A percentile compares a stretch with the other conserved stretches of the same genome.
phyloP scores from a whole-genome alignment of 306 rosid species.

The Rosa persica region DNA sequence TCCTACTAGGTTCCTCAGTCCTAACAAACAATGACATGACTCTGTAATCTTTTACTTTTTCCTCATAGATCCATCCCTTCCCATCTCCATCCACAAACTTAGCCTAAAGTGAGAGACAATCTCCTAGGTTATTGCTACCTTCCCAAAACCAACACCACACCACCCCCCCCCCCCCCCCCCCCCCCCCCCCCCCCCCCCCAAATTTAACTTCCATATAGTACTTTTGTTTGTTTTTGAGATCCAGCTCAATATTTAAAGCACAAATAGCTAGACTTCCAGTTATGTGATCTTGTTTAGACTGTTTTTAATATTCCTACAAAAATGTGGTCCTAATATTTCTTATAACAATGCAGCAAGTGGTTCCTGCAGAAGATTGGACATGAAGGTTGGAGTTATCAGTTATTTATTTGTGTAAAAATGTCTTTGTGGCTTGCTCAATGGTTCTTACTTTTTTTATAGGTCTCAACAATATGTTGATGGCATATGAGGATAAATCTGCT shows the following conservation, averaged over 20 bases:
- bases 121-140: not conserved
- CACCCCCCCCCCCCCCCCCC: too few relatives aligned
- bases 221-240: not conserved
- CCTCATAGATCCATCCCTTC: not conserved
- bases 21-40: not conserved
- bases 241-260: not conserved
- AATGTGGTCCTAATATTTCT: conserved; percentile 6
- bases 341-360: conserved; percentile 80
- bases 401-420: conserved; percentile 17
- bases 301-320: not conserved
- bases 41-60: not conserved
- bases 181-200: too few relatives aligned
- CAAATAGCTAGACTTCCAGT: conserved; percentile 6
- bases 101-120: not conserved
- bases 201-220: not conserved
- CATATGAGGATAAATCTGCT: conserved; percentile 94
- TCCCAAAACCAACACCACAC: too few relatives aligned
- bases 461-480: conserved; percentile 87
- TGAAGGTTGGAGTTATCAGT: conserved; percentile 50
- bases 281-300: conserved; percentile 11
- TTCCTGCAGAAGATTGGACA: conserved; percentile 98
- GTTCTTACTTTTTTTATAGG: conserved; percentile 46
- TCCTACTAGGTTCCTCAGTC: not conserved
- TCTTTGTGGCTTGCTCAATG: conserved; percentile 16
- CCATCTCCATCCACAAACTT: not conserved